phyloP scores from a whole-genome alignment of 805 yeast genomes.

The Starmera quercuum region DNA sequence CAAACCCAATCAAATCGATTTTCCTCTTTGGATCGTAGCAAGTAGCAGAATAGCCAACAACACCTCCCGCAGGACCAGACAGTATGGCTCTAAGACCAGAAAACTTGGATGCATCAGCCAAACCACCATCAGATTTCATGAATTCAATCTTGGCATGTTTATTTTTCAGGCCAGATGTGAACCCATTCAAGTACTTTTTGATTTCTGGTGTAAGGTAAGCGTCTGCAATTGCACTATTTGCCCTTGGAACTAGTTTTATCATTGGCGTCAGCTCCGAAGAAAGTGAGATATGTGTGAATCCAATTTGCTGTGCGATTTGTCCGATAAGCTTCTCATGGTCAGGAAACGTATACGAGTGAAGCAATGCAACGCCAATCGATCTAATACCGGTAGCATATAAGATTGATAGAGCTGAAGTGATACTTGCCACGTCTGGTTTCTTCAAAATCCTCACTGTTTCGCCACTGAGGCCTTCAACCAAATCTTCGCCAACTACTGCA shows the following conservation, averaged over 20 bases:
- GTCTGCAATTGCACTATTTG: constrained; percentile 74
- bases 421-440: constrained; percentile 37
- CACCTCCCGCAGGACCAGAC: constrained; percentile 98
- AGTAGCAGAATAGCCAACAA: constrained; percentile 85
- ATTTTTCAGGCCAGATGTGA: constrained; percentile 53
- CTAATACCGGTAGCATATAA: constrained; percentile 52
- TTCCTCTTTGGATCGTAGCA: constrained; percentile 51
- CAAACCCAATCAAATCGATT: constrained; percentile 71
- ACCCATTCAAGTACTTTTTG: constrained; percentile 51
- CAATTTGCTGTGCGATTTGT: constrained; percentile 51
- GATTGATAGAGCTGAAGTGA: constrained; percentile 32
- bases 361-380: constrained; percentile 66
- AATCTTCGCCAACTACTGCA: constrained; percentile 19
- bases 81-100: constrained; percentile 84
- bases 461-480: constrained; percentile 56
- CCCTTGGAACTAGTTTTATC: constrained; percentile 70
- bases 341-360: constrained; percentile 70
- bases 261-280: constrained; percentile 68
- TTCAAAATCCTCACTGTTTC: constrained; percentile 56
- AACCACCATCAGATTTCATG: constrained; percentile 97
- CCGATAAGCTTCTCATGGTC: constrained; percentile 60
- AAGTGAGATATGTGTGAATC: constrained; percentile 62
- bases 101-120: constrained; percentile 75
- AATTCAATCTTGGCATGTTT: constrained; percentile 51
- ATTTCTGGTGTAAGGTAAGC: constrained; percentile 81